Evolutionary conservation across 129 eudicot genomes (phyloP), one percentile per base, ranked within the genome.

Genomic region (Tanacetum coccineum): DNA sequence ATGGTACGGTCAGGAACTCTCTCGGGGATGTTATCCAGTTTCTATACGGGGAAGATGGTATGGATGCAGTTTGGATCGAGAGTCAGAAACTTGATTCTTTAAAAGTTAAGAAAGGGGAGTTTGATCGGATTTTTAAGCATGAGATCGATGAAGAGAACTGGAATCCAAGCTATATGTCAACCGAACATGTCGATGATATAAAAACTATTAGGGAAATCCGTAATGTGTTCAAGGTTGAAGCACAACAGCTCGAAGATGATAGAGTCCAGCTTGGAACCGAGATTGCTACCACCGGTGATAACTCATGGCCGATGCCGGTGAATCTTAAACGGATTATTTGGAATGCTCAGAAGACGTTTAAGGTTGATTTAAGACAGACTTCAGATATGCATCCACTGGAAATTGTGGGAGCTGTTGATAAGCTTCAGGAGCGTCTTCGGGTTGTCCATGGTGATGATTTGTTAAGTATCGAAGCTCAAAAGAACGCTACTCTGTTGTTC

Each of bases 311-410:
- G 17, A 52, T 14, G 10, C 57, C 39, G 6, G 39, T 52, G 25
- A 14, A 52, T 52, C 17, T 52, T 14, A 8, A 52, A n/a, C 18
- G 57, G 17, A 6, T 30, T 30, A 30, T 30, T 52, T 18, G 18
- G 21, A 52, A 52, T 52, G 57, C 57, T 52, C 21, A 52, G 57
- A 52, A 52, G 57, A 86, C 87, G 2, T 91, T 91, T 47, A 91
- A 85, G 76, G 86, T 91, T 73, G 97, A 91, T 65, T 67, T 76
- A 64, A 75, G 97, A 51, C 76, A 93, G 70, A 86, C 85, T 39
- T 91, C 97, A 47, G 96, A 87, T 76, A 87, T 91, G 96, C 96
- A 87, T 28, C 97, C 97, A 11, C 83, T 91, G 96, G 97, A 91
- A 67, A 85, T 91, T 55, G 94, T 91, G 26, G 97, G 85, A 79